Conservation (phyloP, 2,329 filamentous ascomycete species). For the Aspergillus chevalieri region DNA sequence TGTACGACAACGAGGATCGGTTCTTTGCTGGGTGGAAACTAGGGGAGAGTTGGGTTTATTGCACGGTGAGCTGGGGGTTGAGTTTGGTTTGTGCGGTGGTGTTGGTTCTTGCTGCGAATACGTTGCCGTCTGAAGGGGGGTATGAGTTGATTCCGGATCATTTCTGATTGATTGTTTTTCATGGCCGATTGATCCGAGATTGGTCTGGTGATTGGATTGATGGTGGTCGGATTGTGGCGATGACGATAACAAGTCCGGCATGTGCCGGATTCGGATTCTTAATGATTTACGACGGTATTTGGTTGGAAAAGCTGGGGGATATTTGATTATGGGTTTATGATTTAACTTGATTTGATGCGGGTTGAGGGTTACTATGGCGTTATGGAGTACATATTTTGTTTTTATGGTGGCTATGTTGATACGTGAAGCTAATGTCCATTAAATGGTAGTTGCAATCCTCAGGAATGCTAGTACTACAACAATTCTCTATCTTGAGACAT, state of each 20-base stretch:
- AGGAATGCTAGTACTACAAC: not conserved
- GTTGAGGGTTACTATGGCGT: no score
- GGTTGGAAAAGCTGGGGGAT: not conserved
- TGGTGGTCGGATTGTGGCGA: not conserved
- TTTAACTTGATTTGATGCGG: not conserved
- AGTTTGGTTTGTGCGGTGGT: slow-evolving; percentile 50
- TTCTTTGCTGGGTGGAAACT: slow-evolving; percentile 80
- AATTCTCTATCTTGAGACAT: not conserved
- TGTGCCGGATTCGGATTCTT: not conserved
- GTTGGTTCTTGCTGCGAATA: slow-evolving; percentile 60
- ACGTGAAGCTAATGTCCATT: not conserved
- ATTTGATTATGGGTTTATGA: not conserved
- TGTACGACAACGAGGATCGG: slow-evolving; percentile 75
- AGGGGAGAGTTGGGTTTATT: slow-evolving; percentile 71
- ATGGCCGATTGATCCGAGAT: not conserved
- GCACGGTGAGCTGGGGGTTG: slow-evolving; percentile 56
- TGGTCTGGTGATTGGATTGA: not conserved
- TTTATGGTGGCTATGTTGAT: no score
- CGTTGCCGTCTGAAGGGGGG: slow-evolving; percentile 73
- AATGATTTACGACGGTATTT: not conserved
- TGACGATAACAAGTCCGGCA: not conserved
- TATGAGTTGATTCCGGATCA: slow-evolving; percentile 67
- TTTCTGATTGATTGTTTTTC: slow-evolving; percentile 3
- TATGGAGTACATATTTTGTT: no score
- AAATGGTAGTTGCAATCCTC: not conserved